Percentiles rank a stretch among this genome's conserved stretches.
phyloP scores from a whole-genome alignment of 2,329 filamentous ascomycete species.

The Exserohilum rostratum region DNA sequence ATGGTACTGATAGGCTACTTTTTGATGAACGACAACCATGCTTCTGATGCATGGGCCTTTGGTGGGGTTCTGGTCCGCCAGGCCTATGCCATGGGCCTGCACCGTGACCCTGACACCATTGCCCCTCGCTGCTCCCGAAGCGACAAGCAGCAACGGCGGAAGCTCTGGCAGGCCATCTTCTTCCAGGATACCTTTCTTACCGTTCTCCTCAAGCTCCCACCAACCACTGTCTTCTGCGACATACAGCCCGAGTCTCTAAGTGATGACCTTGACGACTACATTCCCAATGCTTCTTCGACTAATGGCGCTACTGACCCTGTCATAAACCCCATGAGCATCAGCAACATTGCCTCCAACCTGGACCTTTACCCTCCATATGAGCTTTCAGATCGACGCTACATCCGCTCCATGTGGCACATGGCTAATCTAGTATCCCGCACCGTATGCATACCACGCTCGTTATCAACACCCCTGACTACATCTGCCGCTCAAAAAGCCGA shows the following conservation, averaged over 20 bases:
- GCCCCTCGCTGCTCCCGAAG: constrained; percentile 69
- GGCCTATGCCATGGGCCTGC: constrained; percentile 80
- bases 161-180: constrained; percentile 81
- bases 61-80: constrained; percentile 78
- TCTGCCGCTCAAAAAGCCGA: constrained; percentile 72
- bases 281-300: constrained; percentile 64
- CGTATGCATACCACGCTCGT: constrained; percentile 75
- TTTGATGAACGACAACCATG: constrained; percentile 84
- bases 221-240: constrained; percentile 79
- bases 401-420: constrained; percentile 77
- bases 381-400: constrained; percentile 59
- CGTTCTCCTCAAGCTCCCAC: constrained; percentile 76
- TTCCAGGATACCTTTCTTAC: constrained; percentile 83
- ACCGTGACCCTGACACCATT: constrained; percentile 77
- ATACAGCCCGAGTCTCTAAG: constrained; percentile 75
- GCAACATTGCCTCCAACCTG: constrained; percentile 52
- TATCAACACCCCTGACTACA: constrained; percentile 73
- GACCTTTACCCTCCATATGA: constrained; percentile 49
- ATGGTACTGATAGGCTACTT: constrained; percentile 87
- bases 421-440: constrained; percentile 79
- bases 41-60: constrained; percentile 82
- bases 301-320: constrained; percentile 48
- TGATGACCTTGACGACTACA: constrained; percentile 69
- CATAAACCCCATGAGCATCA: constrained; percentile 60
- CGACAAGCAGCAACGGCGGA: constrained; percentile 79